Percentiles rank a stretch among this genome's conserved stretches.
phyloP scores from a whole-genome alignment of 495 filamentous ascomycete genomes.

The Gamarada debralockiae region DNA sequence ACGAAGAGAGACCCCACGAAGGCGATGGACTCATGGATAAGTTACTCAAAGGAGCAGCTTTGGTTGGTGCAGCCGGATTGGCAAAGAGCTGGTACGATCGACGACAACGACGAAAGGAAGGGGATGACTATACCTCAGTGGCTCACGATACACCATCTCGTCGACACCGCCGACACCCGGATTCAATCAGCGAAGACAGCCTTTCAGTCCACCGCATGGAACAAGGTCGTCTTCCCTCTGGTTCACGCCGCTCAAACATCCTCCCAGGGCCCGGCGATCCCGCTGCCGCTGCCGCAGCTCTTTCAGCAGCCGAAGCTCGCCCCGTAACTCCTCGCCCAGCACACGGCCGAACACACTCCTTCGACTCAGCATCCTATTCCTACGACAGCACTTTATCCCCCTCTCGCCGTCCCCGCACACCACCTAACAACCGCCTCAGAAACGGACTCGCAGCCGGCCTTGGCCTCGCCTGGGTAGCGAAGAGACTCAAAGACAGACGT shows the following conservation, averaged over 20 bases:
- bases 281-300: slow-evolving; percentile 31
- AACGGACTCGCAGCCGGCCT: slow-evolving; percentile 64
- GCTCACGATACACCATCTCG: slow-evolving; percentile 47
- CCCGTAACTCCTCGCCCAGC: slow-evolving; percentile 39
- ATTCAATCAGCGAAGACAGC: slow-evolving; percentile 37
- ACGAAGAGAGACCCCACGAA: slow-evolving; percentile 33
- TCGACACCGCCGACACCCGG: slow-evolving; percentile 23
- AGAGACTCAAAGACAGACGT: slow-evolving; percentile 57
- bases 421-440: slow-evolving; percentile 42
- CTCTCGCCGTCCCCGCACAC: slow-evolving; percentile 32
- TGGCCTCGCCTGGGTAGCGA: slow-evolving; percentile 61
- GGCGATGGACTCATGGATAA: slow-evolving; percentile 59
- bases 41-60: slow-evolving; percentile 61
- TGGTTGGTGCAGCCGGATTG: slow-evolving; percentile 61
- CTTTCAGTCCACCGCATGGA: slow-evolving; percentile 36
- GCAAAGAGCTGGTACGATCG: slow-evolving; percentile 62
- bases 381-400: slow-evolving; percentile 41
- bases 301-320: slow-evolving; percentile 36
- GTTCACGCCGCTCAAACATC: slow-evolving; percentile 21
- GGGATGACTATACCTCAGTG: slow-evolving; percentile 57
- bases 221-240: slow-evolving; percentile 25
- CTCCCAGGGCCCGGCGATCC: slow-evolving; percentile 38
- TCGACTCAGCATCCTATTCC: slow-evolving; percentile 39
- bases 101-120: slow-evolving; percentile 48
- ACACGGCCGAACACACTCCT: slow-evolving; percentile 32